phyloP scores from a whole-genome alignment of 192 early-diverging fungal species.

The Coemansia sp. region DNA sequence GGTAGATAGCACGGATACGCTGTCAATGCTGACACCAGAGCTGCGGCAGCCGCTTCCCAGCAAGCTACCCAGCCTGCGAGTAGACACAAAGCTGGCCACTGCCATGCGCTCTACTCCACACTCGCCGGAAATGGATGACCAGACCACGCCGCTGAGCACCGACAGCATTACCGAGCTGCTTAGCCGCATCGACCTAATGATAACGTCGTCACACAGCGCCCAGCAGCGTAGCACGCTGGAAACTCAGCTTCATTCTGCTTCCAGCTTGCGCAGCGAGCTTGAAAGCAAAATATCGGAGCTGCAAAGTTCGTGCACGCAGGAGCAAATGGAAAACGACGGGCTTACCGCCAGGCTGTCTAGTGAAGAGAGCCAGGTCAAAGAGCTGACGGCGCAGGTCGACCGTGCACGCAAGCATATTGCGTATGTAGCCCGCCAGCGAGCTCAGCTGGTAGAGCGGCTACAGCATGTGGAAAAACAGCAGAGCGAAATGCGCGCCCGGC shows the following conservation, averaged over 20 bases:
- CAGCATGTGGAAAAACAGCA: conserved; percentile 21
- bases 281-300: conserved; percentile 21
- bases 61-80: not conserved
- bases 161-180: conserved; percentile 41
- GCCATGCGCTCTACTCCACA: not conserved
- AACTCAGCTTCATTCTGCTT: conserved; percentile 6
- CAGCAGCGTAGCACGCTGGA: conserved; percentile 4
- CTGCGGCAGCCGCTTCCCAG: not conserved
- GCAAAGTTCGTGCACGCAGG: conserved; percentile 15
- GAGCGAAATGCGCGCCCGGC: conserved; percentile 3
- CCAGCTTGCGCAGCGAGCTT: conserved; percentile 15
- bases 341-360: conserved; percentile 10
- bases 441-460: conserved; percentile 27
- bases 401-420: conserved; percentile 27
- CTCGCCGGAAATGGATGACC: not conserved
- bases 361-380: conserved; percentile 24
- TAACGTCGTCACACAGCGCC: conserved; percentile 9
- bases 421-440: conserved; percentile 32
- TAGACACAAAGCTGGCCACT: conserved; percentile 19
- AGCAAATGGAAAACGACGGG: conserved; percentile 14
- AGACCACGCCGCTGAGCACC: conserved; percentile 15
- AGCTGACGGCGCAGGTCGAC: conserved; percentile 17
- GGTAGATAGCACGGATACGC: conserved; percentile 1
- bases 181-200: conserved; percentile 25
- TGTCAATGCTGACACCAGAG: conserved; percentile 14